These are phyloP conservation scores for Alectoria sarmentosa DNA, from an alignment of 495 filamentous ascomycete species.

Conservation along the genomic window DNA sequence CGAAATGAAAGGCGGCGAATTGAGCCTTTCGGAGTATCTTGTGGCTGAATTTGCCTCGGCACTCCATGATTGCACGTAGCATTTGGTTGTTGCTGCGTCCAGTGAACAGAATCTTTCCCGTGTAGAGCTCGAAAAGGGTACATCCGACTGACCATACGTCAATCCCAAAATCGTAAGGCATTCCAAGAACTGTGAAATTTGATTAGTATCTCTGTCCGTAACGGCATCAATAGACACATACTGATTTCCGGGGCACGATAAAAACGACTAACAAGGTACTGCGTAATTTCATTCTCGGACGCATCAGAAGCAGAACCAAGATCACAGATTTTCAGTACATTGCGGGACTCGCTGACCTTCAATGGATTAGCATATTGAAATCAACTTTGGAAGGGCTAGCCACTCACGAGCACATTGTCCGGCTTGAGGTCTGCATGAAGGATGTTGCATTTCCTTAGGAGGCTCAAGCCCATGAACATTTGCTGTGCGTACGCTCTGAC, in stretches of 20 bases:
- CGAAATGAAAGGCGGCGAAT: constrained; percentile 71
- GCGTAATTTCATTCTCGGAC: constrained; percentile 83
- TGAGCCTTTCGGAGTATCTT: constrained; percentile 78
- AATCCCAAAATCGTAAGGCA: constrained; percentile 87
- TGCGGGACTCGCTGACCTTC: constrained; percentile 73
- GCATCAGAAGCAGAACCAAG: constrained; percentile 87
- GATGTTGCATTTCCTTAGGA: constrained; percentile 85
- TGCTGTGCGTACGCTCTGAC: constrained; percentile 87
- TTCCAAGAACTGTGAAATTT: constrained; percentile 57
- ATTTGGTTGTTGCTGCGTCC: constrained; percentile 97
- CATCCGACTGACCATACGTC: constrained; percentile 98
- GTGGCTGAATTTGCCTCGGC: constrained; percentile 82
- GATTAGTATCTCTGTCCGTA: constrained; percentile 1
- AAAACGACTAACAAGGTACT: constrained; percentile 92
- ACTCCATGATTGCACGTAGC: constrained; percentile 92
- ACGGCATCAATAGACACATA: constrained; percentile 22
- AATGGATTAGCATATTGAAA: constrained; percentile 26
- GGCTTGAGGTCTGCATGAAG: constrained; percentile 95
- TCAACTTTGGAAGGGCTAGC: not conserved
- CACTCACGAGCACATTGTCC: constrained; percentile 79
- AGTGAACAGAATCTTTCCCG: constrained; percentile 93
- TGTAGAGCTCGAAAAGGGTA: constrained; percentile 94
- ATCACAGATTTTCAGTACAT: constrained; percentile 89
- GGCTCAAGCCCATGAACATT: constrained; percentile 80
- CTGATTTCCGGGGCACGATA: constrained; percentile 95